Conservation (phyloP, 2,329 filamentous ascomycete genomes). For the Clonostachys byssicola region DNA sequence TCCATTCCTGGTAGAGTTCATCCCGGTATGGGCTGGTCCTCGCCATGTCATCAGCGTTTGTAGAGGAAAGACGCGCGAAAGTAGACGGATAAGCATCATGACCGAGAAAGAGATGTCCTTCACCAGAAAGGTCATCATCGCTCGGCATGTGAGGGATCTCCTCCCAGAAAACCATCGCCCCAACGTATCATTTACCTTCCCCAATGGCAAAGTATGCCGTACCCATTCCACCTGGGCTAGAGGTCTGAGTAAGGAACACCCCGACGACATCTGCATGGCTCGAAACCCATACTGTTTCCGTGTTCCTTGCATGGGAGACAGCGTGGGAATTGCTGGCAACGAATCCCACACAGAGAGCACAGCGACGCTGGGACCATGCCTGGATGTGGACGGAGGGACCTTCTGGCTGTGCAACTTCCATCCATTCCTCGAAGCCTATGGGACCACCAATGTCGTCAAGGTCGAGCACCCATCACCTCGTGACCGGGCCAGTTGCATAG, state of each 20-base stretch:
- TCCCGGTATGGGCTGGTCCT: constrained; percentile 34
- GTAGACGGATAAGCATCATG: constrained; percentile 34
- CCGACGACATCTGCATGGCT: constrained; percentile 32
- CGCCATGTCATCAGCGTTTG: constrained; percentile 31
- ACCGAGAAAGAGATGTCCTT: constrained; percentile 23
- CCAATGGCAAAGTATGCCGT: constrained; percentile 27
- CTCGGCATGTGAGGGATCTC: constrained; percentile 32
- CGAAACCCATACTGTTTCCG: constrained; percentile 37
- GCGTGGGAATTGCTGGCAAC: constrained; percentile 28
- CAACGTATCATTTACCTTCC: constrained; percentile 28
- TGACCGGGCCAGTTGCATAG: constrained; percentile 28
- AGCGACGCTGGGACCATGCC: constrained; percentile 34
- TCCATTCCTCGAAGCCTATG: constrained; percentile 31
- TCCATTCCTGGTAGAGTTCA: constrained; percentile 33
- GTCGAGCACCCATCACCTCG: constrained; percentile 35
- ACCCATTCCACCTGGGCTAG: constrained; percentile 28
- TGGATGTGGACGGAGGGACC: constrained; percentile 26
- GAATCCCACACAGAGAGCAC: constrained; percentile 25
- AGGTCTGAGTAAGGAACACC: constrained; percentile 26
- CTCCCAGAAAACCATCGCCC: constrained; percentile 24
- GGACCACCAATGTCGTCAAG: constrained; percentile 13
- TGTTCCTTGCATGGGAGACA: constrained; percentile 39
- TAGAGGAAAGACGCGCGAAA: constrained; percentile 24
- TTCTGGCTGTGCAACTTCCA: constrained; percentile 40
- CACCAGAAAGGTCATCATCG: constrained; percentile 31